Base-by-base conservation (phyloP, 2,329 filamentous ascomycete genomes). In the Ophiostoma pallidulum region DNA sequence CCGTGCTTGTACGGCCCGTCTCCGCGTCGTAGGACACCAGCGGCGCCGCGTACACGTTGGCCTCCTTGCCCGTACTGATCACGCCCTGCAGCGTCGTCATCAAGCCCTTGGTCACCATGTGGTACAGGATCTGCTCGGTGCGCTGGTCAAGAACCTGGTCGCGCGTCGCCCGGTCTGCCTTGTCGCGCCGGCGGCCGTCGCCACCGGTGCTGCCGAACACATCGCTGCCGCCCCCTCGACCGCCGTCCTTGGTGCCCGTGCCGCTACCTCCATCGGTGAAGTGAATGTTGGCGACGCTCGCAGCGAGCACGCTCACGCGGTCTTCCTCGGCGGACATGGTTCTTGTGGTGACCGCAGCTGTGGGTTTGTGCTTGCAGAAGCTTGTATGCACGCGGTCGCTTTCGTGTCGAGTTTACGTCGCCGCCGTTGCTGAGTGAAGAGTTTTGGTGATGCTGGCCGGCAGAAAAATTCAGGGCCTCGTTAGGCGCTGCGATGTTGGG, bases 41-140 rank as follows among this genome's bases (percentile, higher is more conserved):
- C 10, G 94, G 75, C 16, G 91, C 89, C 54, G 94, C 88, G 67
- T 98, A 98, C 22, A 98, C 92, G 63, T 98, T 98, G 51, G 92
- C 92, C 66, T 98, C 92, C 64, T 98, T 98, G 48, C 92, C 92
- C 0, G 92, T 98, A 52, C 88, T 95, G 57, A 98, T 77, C 62
- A 92, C 92, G 40, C 94, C 92, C 63, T 98, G 89, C 44, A 98
- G 83, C 65, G 96, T 90, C 49, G 84, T 86, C 42, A 98, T 82
- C 53, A 91, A 74, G 51, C 88, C 84, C 29, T 88, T 81, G 65
- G 97, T 96, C 70, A 97, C 91, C 77, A 98, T 88, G 68, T 96
- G 88, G 54, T 96, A 73, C 46, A 98, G 72, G 52, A 98, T 90
- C 87, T 96, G 94, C 56, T 90, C 84, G 13, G 92, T 98, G 46